These are phyloP conservation scores for Naganishia cerealis DNA, from an alignment of 1,284 basidiomycete genomes.

Conservation along the genomic window DNA sequence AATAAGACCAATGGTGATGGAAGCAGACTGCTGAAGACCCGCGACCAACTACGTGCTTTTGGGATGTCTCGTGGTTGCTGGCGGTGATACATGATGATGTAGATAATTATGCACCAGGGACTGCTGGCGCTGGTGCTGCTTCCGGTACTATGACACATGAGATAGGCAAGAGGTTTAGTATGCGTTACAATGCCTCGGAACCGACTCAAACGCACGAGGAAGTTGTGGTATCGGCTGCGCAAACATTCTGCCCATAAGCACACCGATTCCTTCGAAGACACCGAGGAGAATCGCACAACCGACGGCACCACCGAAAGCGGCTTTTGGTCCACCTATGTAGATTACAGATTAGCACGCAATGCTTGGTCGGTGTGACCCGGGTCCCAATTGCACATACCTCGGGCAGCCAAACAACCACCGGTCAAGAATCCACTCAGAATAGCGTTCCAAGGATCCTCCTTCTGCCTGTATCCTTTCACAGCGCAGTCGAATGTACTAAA, in stretches of 20 bases:
- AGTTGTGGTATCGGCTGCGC: constrained; percentile 53
- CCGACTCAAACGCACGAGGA: constrained; percentile 44
- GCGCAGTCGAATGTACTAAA: constrained; percentile 97
- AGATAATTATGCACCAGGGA: constrained; percentile 29
- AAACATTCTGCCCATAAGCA: constrained; percentile 52
- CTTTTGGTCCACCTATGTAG: constrained; percentile 79
- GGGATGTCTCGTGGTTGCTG: constrained; percentile 1
- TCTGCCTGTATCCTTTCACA: constrained; percentile 94
- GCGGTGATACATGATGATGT: not conserved
- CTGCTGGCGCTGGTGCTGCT: constrained; percentile 41
- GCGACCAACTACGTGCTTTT: not conserved
- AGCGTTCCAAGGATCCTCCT: constrained; percentile 99
- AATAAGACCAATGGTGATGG: not conserved
- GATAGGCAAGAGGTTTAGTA: not conserved
- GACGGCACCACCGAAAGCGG: constrained; percentile 84
- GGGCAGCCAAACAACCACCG: constrained; percentile 88
- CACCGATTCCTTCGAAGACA: constrained; percentile 78
- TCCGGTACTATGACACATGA: constrained; percentile 39
- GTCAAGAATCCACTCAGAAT: constrained; percentile 98
- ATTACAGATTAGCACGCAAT: not conserved
- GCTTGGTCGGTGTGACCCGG: not conserved
- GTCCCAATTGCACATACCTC: constrained; percentile 68
- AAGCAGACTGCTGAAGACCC: not conserved
- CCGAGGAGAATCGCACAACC: constrained; percentile 95
- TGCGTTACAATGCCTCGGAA: not conserved